Conservation (phyloP, 108 stramenopile genomes). For the Cyclostephanos tholiformis region DNA sequence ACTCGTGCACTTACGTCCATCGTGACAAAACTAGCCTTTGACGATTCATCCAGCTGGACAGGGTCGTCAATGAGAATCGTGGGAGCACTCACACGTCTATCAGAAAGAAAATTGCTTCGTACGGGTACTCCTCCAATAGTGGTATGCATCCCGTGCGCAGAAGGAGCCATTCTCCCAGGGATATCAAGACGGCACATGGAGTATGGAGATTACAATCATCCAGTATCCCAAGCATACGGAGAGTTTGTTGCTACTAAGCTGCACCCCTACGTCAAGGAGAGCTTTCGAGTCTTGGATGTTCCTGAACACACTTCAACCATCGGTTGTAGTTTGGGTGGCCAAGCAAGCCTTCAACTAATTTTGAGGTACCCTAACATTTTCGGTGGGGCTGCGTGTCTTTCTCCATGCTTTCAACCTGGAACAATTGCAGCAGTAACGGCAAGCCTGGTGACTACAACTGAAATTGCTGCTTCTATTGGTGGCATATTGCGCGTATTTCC, state of each 20-base stretch:
- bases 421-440: constrained; percentile 49
- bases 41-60: constrained; percentile 69
- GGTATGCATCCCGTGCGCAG: constrained; percentile 42
- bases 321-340: constrained; percentile 71
- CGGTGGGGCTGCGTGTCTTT: constrained; percentile 67
- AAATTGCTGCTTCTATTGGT: constrained; percentile 12
- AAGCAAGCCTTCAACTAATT: constrained; percentile 64
- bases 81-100: constrained; percentile 70
- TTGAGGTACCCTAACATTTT: constrained; percentile 64
- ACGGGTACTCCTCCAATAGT: constrained; percentile 50
- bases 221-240: constrained; percentile 65
- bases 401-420: constrained; percentile 68
- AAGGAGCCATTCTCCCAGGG: constrained; percentile 46
- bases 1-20: neutral
- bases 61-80: constrained; percentile 68
- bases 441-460: constrained; percentile 18
- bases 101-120: constrained; percentile 40
- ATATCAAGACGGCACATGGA: constrained; percentile 53
- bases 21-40: constrained; percentile 24
- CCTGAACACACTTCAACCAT: constrained; percentile 51
- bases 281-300: constrained; percentile 55
- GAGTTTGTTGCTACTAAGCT: constrained; percentile 66
- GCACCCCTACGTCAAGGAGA: constrained; percentile 58
- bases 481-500: neutral
- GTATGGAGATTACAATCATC: constrained; percentile 60